phyloP scores from a whole-genome alignment of 371 early-diverging fungal species.

The Rhizopus delemar region DNA sequence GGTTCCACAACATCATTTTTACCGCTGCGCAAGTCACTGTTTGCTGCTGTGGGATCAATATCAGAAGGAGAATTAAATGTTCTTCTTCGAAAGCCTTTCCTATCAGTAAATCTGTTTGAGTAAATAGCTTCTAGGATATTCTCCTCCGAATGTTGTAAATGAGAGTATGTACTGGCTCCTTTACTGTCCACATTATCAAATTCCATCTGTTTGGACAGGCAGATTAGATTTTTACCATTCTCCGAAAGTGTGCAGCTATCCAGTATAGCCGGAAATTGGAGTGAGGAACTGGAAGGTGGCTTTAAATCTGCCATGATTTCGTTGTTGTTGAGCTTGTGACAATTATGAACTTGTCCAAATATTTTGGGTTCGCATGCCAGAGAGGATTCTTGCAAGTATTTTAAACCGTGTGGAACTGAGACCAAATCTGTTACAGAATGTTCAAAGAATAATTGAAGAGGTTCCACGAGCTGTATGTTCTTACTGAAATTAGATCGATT shows the following conservation, averaged over 20 bases:
- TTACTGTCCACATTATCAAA: too few species aligned
- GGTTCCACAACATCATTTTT: conserved; percentile 12
- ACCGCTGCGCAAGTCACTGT: not conserved
- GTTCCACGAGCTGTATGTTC: conserved; percentile 22
- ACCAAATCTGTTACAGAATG: conserved; percentile 37
- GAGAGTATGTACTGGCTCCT: too few species aligned
- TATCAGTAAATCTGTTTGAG: conserved; percentile 5
- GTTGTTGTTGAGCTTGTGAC: not conserved
- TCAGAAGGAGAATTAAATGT: conserved; percentile 45
- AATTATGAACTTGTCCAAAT: conserved; percentile 54
- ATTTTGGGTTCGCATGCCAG: conserved; percentile 62
- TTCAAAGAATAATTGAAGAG: conserved; percentile 48
- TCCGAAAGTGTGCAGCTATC: conserved; percentile 45
- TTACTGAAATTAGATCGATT: not conserved
- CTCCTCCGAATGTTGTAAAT: conserved; percentile 6
- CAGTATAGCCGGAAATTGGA: conserved; percentile 51
- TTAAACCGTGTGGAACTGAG: conserved; percentile 46
- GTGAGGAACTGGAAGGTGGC: conserved; percentile 39
- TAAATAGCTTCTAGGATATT: not conserved
- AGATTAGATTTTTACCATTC: not conserved
- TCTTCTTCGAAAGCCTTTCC: conserved; percentile 34
- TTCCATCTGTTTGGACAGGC: not conserved
- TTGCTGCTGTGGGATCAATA: not conserved
- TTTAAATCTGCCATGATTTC: conserved; percentile 11
- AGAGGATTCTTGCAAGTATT: conserved; percentile 56